A percentile compares a stretch with the other conserved stretches of the same genome.
phyloP scores from a whole-genome alignment of 1,139 yeast species.

The Saccharomyces hybrid region DNA sequence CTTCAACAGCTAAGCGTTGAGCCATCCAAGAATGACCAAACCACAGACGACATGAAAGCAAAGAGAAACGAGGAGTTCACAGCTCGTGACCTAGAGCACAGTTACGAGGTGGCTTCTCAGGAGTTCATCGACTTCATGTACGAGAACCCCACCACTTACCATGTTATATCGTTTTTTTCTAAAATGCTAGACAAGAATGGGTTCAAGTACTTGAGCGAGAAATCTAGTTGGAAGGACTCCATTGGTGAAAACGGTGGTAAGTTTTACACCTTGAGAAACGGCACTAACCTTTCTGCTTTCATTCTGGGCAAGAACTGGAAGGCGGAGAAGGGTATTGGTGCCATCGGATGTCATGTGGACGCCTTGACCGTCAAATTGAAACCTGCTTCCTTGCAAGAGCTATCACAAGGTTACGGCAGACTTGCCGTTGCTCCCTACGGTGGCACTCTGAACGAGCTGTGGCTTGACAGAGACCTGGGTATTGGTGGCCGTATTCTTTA shows the following conservation, averaged over 20 bases:
- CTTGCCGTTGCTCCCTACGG: conserved; percentile 64
- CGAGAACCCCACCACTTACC: conserved; percentile 55
- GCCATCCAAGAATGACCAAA: not conserved
- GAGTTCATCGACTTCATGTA: conserved; percentile 53
- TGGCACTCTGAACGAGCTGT: conserved; percentile 46
- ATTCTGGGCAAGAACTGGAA: conserved; percentile 53
- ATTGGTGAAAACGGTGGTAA: conserved; percentile 32
- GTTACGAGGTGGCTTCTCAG: conserved; percentile 37
- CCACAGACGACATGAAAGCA: not conserved
- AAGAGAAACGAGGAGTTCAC: not conserved
- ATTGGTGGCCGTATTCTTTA: conserved; percentile 55
- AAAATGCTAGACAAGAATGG: conserved; percentile 42
- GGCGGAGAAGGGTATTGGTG: conserved; percentile 49
- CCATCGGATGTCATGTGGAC: conserved; percentile 56
- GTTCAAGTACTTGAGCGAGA: conserved; percentile 47
- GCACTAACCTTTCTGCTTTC: conserved; percentile 50
- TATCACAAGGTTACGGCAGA: conserved; percentile 52
- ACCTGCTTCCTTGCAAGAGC: conserved; percentile 43
- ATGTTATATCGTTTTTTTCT: conserved; percentile 44
- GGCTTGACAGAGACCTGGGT: conserved; percentile 67
- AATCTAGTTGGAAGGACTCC: conserved; percentile 38
- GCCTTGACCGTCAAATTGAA: conserved; percentile 51
- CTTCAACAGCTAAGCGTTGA: conserved; percentile 18
- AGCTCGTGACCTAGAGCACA: conserved; percentile 15
- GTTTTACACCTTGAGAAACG: conserved; percentile 51